Conservation (phyloP, 1,284 basidiomycete genomes). For the Ustilago curta region DNA sequence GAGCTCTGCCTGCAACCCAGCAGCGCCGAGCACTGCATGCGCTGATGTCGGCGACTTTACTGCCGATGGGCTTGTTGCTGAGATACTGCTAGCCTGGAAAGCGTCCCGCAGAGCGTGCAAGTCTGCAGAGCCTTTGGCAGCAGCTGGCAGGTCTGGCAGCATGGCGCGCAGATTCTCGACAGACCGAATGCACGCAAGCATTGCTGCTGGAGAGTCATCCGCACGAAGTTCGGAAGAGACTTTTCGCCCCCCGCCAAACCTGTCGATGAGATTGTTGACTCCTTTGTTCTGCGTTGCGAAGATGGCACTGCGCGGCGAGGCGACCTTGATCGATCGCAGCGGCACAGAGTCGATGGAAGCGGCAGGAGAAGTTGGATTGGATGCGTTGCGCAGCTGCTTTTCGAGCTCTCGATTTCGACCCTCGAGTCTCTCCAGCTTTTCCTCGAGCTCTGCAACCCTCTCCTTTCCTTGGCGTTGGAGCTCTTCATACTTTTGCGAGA, state of each 20-base stretch:
- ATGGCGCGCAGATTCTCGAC: slow-evolving; percentile 34
- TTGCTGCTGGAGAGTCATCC: slow-evolving; percentile 23
- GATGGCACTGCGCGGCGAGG: slow-evolving; percentile 13
- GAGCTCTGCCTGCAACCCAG: slow-evolving; percentile 32
- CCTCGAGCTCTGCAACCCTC: slow-evolving; percentile 23
- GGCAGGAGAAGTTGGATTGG: slow-evolving; percentile 21
- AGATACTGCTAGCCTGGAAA: slow-evolving; percentile 19
- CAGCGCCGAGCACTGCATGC: slow-evolving; percentile 13
- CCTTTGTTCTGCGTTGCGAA: slow-evolving; percentile 33
- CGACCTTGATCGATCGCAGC: slow-evolving; percentile 12
- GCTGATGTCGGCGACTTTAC: slow-evolving; percentile 13
- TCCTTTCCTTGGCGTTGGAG: slow-evolving; percentile 13
- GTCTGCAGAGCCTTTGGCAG: slow-evolving; percentile 32
- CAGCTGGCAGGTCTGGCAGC: slow-evolving; percentile 31
- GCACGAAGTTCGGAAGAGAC: slow-evolving; percentile 20
- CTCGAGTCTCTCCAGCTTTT: slow-evolving; percentile 23
- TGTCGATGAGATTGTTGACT: slow-evolving; percentile 41
- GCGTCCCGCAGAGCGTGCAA: slow-evolving; percentile 33
- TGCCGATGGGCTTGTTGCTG: slow-evolving; percentile 9
- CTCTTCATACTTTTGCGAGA: slow-evolving; percentile 18
- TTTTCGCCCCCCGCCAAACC: slow-evolving; percentile 41
- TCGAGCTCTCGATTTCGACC: slow-evolving; percentile 26
- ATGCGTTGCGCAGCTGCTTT: slow-evolving; percentile 18
- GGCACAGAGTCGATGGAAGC: slow-evolving; percentile 17
- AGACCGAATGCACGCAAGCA: slow-evolving; percentile 29